phyloP scores from a whole-genome alignment of 2,329 filamentous ascomycete genomes.

The Sphaceloma murrayae region DNA sequence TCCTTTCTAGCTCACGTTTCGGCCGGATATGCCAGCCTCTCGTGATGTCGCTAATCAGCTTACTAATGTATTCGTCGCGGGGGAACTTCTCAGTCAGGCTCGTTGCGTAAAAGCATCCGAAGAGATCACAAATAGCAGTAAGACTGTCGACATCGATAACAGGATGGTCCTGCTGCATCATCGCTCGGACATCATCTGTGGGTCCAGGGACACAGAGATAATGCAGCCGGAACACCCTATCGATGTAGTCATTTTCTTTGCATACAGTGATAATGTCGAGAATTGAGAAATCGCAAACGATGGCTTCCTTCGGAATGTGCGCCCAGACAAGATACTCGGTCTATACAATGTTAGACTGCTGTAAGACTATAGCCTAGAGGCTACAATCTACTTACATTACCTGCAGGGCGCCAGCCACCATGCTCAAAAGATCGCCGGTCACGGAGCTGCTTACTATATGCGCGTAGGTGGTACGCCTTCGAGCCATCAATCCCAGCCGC shows the following conservation, averaged over 20 bases:
- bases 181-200: neutral
- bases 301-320: slow-evolving; percentile 5
- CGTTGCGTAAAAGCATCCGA: neutral
- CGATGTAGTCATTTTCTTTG: neutral
- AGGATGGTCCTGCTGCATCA: neutral
- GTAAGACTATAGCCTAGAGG: neutral
- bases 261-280: neutral
- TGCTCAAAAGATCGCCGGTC: neutral
- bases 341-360: neutral
- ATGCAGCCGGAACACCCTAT: slow-evolving; percentile 1
- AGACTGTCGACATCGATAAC: neutral
- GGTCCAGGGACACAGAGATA: neutral
- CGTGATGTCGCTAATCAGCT: slow-evolving; percentile 2
- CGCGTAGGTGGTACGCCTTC: neutral
- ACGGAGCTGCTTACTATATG: neutral
- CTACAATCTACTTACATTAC: neutral
- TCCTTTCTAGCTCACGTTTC: neutral
- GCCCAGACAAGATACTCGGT: slow-evolving; percentile 10
- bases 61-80: neutral
- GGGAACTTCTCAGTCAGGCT: neutral
- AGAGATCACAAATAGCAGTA: neutral
- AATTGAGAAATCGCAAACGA: slow-evolving; percentile 1
- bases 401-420: slow-evolving; percentile 4
- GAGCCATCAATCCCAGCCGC: slow-evolving; percentile 1
- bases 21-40: slow-evolving; percentile 1